Evolutionary conservation across 495 filamentous ascomycete species (phyloP), one percentile per base, ranked within the genome.

Genomic region (Saxispiralis lemnorum): DNA sequence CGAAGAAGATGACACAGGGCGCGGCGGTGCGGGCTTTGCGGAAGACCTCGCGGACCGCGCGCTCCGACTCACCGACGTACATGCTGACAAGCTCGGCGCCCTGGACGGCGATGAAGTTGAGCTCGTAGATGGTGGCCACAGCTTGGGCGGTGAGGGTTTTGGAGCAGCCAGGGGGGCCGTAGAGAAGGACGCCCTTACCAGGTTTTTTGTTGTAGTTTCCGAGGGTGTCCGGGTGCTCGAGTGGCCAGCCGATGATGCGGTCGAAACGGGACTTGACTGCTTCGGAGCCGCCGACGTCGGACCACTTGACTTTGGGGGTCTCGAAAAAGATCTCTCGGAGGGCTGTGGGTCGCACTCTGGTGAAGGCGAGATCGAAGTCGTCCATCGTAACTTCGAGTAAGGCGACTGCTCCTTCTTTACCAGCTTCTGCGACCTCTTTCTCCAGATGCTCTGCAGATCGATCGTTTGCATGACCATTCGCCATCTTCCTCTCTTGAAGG

Each of bases 21-120:
- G 76, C 76, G 18, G 87, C 89, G 32, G 81, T 78, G 35, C 83
- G 70, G 2, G 89, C 89, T 49, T 85, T 83, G 39, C 78, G 70
- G 60, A 97, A 97, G 7, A 95, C 72, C 37, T 89, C 82, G 38
- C 89, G 73, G 35, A 97, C 68, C 19, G 80, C 76, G 7, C 87
- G 77, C 63, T 97, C 89, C 6, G 86, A 88, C 61, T 97, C 89
- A 42, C 89, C 89, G 17, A 97, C 86, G 61, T 95, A 97, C 85
- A 92, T 95, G 62, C 78, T 93, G 43, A 94, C 71, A 2, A 97
- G 72, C 59, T 97, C 89, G 24, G 85, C 83, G n/a, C 89, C 89
- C 64, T 93, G 93, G 31, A 97, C 83, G 17, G 87, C 81, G 60
- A 97, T 72, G 59, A 96, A 97, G 56, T 95, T 97, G 51, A 92